Evolutionary conservation across 208 protist species (phyloP), one percentile per base, ranked within the genome.

Genomic region (Wallacemonas sp.): DNA sequence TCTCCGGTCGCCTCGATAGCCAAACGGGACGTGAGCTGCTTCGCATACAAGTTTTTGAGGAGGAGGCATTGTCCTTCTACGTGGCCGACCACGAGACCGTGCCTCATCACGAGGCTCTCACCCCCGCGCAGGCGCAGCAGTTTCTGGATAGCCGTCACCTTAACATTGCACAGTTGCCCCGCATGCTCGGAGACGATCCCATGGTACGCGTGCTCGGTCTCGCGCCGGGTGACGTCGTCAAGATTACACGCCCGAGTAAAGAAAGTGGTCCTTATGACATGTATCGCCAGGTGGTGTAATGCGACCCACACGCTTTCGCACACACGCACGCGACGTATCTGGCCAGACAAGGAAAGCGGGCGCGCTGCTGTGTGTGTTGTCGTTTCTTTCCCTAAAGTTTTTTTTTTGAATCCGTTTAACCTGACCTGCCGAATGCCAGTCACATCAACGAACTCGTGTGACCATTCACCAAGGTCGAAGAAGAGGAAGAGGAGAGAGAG

Each of bases 221-320:
- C 39, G 36, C 55, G 22, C 72, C 79, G 29, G 95, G 96, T 17
- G 81, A 97, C 66, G 85, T 98, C 22, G 89, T 99, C 19, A 94
- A 97, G 69, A 99, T 99, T 72, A 87, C 89, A 13, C 92, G 97
- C 10, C 64, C 81, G 5, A 87, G 78, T 9, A 95, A 98, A 66
- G 98, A 98, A 17, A 97, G 97, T 27, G 97, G 97, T 13, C 79
- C 94, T 1, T 99, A 99, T 76, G 87, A 98, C 66, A 99, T 98
- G 73, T 99, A 99, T 78, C 88, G 98, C 9, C 83, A 99, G 58
- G 94, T 99, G 30, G 75, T 97, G 34, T 98, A 85, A 76, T n/a
- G 13, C 41, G 12, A 26, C 54, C 4, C 29, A 42, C 24, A 10
- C 21, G 45, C 41, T n/a, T 13, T 13, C 2, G 21, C 8, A 26